Evolutionary conservation across 768 basidiomycete genomes (phyloP), one percentile per base, ranked within the genome.

Genomic region (Amanita inopinata): DNA sequence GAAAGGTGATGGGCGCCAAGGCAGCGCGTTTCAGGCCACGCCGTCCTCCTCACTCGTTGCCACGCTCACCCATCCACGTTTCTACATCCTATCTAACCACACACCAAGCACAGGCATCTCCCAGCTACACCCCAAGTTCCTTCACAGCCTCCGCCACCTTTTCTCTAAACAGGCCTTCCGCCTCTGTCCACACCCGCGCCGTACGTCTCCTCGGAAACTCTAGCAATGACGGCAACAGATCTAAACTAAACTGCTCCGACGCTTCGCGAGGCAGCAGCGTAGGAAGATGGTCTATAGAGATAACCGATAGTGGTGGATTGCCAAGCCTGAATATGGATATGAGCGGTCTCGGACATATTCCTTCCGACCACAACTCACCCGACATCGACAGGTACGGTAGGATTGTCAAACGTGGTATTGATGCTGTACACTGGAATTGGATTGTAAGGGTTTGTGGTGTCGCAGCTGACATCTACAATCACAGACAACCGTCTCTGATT

Each of bases 381-480:
- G 53, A 88, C 76, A 34, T 79, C 76, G 28, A 92, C 91, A 46
- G 80, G 70, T 30, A 97, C 88, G 2, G 93, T 96, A 12, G 96
- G 96, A 45, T 87, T 73, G 35, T 81, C 74, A 60, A 97, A 97
- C 0, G 89, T 92, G 15, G 94, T 98, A 65, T 96, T 97, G 65
- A 92, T 74, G 43, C 57, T 69, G 66, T 99, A 99, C 47, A 99
- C 83, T 6, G 96, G 96, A 51, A 98, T 85, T 1, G 96, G 96
- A 61, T 98, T 99, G 74, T 83, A 84, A 11, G 96, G 93, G 62
- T 99, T 99, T 41, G 92, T 98, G 17, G 94, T 98, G 61, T 99
- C 96, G 68, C 96, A 99, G 59, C 90, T 94, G 53, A 99, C 96
- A 53, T 99, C 96, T 18, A 97, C 96, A 35, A 97, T 79, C 20